Base-by-base conservation (phyloP, 495 filamentous ascomycete species). In the Podospora australis region DNA sequence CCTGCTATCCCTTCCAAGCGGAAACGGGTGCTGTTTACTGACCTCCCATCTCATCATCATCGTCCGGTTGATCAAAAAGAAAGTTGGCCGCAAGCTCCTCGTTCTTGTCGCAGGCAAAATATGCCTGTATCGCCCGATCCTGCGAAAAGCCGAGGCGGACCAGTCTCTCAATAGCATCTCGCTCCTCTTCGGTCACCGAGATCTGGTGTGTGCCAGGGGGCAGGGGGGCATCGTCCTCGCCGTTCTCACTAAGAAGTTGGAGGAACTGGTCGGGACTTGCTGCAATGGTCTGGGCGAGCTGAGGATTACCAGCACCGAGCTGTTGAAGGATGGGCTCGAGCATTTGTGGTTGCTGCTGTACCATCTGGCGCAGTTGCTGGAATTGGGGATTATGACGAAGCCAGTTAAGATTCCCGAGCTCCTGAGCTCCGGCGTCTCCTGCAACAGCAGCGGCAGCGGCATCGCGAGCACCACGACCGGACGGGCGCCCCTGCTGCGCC, bases 51-150 rank as follows among this genome's bases (percentile, higher is more conserved):
- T 63, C 57, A 11, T 89, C 86, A 26, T 85, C 84, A 23, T 97
- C 92, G 49, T 92, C 88, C 1, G 90, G 90, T 64, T 96, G 88
- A 55, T 98, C 92, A 60, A 98, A 98, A 44, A 98, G 74, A 69
- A 96, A 96, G 63, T 98, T 98, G 24, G 92, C 92, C 3, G 92
- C 90, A 28, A 97, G 73, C 64, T 98, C 92, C 68, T 98, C 92
- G 66, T 98, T 96, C 77, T 97, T 98, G 69, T 98, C 92, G 66
- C 92, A 98, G 6, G 92, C 92, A 64, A 98, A 97, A 71, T 97
- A 98, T 10, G 92, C 92, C 72, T 98, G 92, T 62, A 98, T 95
- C 35, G 91, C 94, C 55, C 85, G 78, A 57, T 97, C 91, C 23
- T 90, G 83, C 44, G 90, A 80, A 65, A 98, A 98, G 9, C 92